Conservation (phyloP, 805 yeast species). For the Kuraishia floccosa region DNA sequence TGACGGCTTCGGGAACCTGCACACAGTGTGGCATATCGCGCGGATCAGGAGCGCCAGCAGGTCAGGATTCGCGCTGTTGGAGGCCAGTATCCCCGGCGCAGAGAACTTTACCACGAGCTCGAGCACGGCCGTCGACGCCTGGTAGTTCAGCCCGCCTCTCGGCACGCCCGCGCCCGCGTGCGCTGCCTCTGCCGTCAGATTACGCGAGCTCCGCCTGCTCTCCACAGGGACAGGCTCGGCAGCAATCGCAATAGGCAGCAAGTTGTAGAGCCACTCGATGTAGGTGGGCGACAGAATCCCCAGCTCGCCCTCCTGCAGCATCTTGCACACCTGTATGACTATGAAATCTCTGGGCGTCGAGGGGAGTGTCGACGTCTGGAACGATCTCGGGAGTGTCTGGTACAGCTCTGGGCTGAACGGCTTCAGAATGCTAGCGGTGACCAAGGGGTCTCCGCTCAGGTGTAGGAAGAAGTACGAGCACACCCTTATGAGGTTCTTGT, state of each 20-base stretch:
- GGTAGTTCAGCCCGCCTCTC: conserved; percentile 34
- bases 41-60: conserved; percentile 47
- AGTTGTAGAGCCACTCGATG: conserved; percentile 50
- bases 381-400: conserved; percentile 38
- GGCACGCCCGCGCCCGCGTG: not conserved
- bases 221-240: conserved; percentile 5
- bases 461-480: conserved; percentile 41
- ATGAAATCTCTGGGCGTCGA: conserved; percentile 55
- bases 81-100: conserved; percentile 20
- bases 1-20: conserved; percentile 40
- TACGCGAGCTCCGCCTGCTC: conserved; percentile 8
- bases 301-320: conserved; percentile 24
- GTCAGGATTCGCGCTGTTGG: conserved; percentile 36
- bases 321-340: conserved; percentile 36
- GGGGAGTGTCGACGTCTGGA: conserved; percentile 25
- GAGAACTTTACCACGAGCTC: conserved; percentile 30
- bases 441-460: conserved; percentile 24
- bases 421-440: conserved; percentile 27
- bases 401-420: conserved; percentile 32
- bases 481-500: conserved; percentile 34
- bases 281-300: conserved; percentile 31
- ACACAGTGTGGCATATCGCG: conserved; percentile 38
- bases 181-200: not conserved
- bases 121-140: conserved; percentile 32
- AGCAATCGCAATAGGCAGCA: conserved; percentile 29